Evolutionary conservation across 768 basidiomycete species (phyloP).

Genomic region (Russula virescens): DNA sequence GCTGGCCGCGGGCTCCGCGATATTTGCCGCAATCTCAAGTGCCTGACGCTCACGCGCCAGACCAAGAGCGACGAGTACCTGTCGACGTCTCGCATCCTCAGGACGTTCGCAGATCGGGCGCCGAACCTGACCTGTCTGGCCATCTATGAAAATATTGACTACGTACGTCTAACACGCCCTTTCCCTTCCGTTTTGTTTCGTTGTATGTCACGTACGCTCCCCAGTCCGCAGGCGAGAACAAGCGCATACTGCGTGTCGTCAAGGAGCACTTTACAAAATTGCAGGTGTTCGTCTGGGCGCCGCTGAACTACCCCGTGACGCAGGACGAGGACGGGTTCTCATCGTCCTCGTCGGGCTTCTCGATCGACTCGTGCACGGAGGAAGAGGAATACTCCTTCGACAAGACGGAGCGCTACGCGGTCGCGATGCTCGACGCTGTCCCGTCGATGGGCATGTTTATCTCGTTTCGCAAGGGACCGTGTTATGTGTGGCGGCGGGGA

Average conservation of each 20-base stretch:
- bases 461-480: constrained; percentile 16
- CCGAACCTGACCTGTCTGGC: constrained; percentile 16
- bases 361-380: constrained; percentile 15
- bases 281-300: constrained; percentile 22
- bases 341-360: constrained; percentile 17
- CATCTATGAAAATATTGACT: constrained; percentile 20
- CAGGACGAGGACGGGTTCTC: constrained; percentile 7
- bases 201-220: neutral
- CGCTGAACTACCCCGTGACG: constrained; percentile 3
- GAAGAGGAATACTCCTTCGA: constrained; percentile 12
- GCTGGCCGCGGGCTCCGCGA: constrained; percentile 2
- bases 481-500: constrained; percentile 12
- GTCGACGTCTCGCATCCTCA: constrained; percentile 13
- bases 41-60: constrained; percentile 11
- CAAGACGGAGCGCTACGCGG: constrained; percentile 19
- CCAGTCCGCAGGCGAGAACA: constrained; percentile 20
- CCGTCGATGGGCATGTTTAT: constrained; percentile 20
- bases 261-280: constrained; percentile 12
- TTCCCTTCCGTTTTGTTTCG: neutral
- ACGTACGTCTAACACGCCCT: constrained; percentile 1
- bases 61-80: constrained; percentile 12
- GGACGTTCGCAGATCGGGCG: constrained; percentile 11
- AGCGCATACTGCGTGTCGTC: constrained; percentile 15
- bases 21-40: constrained; percentile 9
- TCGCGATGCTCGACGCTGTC: constrained; percentile 14